Evolutionary conservation across 305 asterid genomes (phyloP), one percentile per base, ranked within the genome.

Genomic region (Rubia peregrina): DNA sequence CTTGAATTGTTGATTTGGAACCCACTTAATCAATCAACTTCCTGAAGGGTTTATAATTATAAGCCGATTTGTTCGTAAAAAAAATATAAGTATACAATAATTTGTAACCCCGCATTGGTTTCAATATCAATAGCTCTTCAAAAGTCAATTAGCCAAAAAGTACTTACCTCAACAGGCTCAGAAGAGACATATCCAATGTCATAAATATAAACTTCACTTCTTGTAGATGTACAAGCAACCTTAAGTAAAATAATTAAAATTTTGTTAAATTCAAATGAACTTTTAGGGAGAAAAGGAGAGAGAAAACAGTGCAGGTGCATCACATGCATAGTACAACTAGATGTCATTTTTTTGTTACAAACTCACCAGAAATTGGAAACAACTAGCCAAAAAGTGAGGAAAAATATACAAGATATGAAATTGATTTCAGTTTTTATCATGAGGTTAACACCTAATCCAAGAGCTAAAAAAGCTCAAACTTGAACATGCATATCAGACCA

Each of bases 141-240:
- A 61, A 60, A 41, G 49, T 73, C 69, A 53, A 57, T 19, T 66
- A 36, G 24, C 19, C 70, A 69, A 69, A 78, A 66, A 72, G 75
- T 68, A 79, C 97, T 86, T 88, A 93, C 98, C 74, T 88, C 85
- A 83, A 83, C 81, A 0, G 98, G 98, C 76, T 89, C 89, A 22
- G 87, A 76, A 71, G 97, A 89, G 79, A 84, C 73, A 75, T 83
- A 90, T 57, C 98, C 98, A 75, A 93, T 84, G 82, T 93, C 98
- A 68, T 74, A 93, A 61, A 93, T 84, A 74, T 73, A 77, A 73
- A 93, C 78, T 67, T 84, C 88, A 75, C 94, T 86, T 79, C 75
- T 85, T 75, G 76, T 81, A 75, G 98, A 90, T 53, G 92, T 82
- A 74, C 96, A 90, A 21, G 94, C 98, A 80, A 92, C 84, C 98